phyloP scores from a whole-genome alignment of 192 early-diverging fungal genomes.

The Rhizophagus clarus region DNA sequence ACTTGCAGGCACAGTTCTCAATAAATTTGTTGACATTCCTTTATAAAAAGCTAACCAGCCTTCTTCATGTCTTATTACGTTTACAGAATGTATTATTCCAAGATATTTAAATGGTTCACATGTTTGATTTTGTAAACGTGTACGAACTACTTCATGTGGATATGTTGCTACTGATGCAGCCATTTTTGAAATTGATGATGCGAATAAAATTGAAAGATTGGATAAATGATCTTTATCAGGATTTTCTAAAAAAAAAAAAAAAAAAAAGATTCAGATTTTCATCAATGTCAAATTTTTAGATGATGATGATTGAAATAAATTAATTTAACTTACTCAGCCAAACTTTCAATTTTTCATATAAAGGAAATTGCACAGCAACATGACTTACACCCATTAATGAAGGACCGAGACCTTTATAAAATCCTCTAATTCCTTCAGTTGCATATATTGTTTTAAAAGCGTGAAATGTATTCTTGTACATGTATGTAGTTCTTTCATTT shows the following conservation, averaged over 20 bases:
- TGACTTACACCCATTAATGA: conserved; percentile 92
- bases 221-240: conserved; percentile 43
- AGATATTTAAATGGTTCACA: conserved; percentile 73
- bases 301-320: not conserved
- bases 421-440: conserved; percentile 77
- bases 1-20: conserved; percentile 87
- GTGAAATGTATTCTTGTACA: conserved; percentile 80
- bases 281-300: not conserved
- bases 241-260: conserved; percentile 29
- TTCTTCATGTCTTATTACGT: conserved; percentile 75
- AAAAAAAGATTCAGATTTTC: too few species aligned
- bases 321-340: conserved; percentile 50
- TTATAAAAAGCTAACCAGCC: conserved; percentile 84
- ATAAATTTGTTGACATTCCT: conserved; percentile 82
- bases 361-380: conserved; percentile 92
- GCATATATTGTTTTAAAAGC: conserved; percentile 77
- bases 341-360: conserved; percentile 89
- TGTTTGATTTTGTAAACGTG: conserved; percentile 88
- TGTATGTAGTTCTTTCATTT: conserved; percentile 68
- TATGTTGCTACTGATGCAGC: conserved; percentile 87
- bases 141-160: conserved; percentile 95
- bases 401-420: conserved; percentile 91
- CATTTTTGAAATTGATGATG: conserved; percentile 87
- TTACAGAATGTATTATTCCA: conserved; percentile 79
- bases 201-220: conserved; percentile 67